Percentiles rank a stretch among this genome's conserved stretches.
These are phyloP conservation scores for Ceratobasidium sp. DNA, from an alignment of 1,284 basidiomycete species.

Conservation along the genomic window DNA sequence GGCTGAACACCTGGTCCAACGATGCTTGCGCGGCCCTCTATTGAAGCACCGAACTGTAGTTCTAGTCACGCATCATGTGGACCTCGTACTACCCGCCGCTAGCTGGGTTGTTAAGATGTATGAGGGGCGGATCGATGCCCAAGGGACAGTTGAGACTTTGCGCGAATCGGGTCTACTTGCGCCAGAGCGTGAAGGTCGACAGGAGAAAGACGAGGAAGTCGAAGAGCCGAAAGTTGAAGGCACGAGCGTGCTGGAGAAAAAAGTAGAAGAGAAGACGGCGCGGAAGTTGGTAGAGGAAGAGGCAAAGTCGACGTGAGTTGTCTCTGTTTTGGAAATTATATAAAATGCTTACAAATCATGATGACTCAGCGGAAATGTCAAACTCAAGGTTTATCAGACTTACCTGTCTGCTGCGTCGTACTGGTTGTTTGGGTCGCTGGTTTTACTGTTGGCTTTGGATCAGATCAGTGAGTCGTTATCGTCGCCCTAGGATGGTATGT, in stretches of 20 bases:
- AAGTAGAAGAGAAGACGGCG: not conserved
- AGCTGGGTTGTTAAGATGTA: constrained; percentile 52
- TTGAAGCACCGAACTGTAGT: constrained; percentile 77
- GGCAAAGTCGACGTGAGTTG: constrained; percentile 40
- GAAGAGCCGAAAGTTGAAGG: too few relatives aligned
- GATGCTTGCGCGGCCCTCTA: constrained; percentile 73
- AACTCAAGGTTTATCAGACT: constrained; percentile 27
- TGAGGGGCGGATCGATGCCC: constrained; percentile 27
- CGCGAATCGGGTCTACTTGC: constrained; percentile 1
- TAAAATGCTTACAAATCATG: not conserved
- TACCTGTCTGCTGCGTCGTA: constrained; percentile 45
- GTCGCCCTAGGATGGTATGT: not conserved
- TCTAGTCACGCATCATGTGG: constrained; percentile 82
- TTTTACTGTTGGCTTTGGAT: not conserved
- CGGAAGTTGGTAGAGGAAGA: constrained; percentile 45
- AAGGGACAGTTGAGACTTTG: constrained; percentile 29
- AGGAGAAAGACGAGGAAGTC: not conserved
- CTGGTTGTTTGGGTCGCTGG: constrained; percentile 22
- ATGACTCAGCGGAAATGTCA: constrained; percentile 4
- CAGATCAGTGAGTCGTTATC: constrained; percentile 6
- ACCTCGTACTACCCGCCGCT: constrained; percentile 76
- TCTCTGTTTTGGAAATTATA: not conserved
- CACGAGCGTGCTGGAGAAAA: too few relatives aligned
- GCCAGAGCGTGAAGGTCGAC: not conserved
- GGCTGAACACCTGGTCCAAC: constrained; percentile 74